These are phyloP conservation scores for Solanum paucissectum DNA, from an alignment of 257 asterid genomes.

Conservation along the genomic window DNA sequence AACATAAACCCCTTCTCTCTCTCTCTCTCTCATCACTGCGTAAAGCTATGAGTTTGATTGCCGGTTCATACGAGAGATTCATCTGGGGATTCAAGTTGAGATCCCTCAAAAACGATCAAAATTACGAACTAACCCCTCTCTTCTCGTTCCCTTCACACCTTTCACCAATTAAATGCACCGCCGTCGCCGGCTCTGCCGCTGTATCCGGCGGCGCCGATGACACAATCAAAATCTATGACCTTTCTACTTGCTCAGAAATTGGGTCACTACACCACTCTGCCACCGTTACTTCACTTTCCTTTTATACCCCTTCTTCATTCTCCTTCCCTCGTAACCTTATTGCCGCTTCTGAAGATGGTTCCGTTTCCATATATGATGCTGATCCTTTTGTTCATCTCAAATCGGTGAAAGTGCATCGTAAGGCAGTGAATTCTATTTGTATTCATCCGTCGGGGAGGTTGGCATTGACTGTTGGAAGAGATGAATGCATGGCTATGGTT, in stretches of 20 bases:
- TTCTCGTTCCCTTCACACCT: constrained; percentile 96
- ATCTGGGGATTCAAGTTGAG: constrained; percentile 81
- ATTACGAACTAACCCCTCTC: constrained; percentile 37
- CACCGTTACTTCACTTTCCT: constrained; percentile 64
- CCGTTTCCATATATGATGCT: constrained; percentile 62
- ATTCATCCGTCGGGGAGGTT: constrained; percentile 83
- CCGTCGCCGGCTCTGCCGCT: constrained; percentile 72
- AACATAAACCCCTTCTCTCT: neutral
- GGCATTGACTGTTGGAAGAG: constrained; percentile 76
- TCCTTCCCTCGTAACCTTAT: constrained; percentile 72
- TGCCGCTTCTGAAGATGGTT: constrained; percentile 63
- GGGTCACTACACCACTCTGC: constrained; percentile 72
- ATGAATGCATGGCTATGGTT: constrained; percentile 75
- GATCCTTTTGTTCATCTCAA: constrained; percentile 88
- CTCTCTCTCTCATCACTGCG: neutral
- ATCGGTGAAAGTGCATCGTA: constrained; percentile 54
- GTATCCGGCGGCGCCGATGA: constrained; percentile 93
- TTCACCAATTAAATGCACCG: constrained; percentile 80
- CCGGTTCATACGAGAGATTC: constrained; percentile 95
- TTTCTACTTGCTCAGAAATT: constrained; percentile 62
- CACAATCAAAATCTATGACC: constrained; percentile 90
- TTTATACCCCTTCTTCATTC: constrained; percentile 54
- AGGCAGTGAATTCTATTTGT: constrained; percentile 50
- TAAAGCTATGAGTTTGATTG: constrained; percentile 50
- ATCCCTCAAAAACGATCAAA: constrained; percentile 19